Base-by-base conservation (phyloP, 345 rosid species). In the Linum trigynum region DNA sequence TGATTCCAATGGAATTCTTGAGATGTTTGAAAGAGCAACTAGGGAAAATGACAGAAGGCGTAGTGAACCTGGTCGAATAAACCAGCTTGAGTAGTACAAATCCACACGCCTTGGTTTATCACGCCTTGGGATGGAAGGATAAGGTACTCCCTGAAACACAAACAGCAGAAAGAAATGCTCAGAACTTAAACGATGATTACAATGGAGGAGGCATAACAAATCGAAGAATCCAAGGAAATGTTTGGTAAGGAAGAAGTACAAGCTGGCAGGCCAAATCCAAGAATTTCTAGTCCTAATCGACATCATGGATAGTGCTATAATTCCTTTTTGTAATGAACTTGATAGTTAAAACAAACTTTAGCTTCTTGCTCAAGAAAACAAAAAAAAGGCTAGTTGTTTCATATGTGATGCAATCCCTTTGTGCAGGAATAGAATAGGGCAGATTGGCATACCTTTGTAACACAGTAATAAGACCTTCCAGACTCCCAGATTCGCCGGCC, bases 61-160 rank as follows among this genome's bases (percentile, higher is more conserved):
- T 5, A 5, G 14, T 23, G 39, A 79, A 85, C 96, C 94, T 69
- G 90, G 84, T 76, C 84, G 80, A 75, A 91, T 81, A 72, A 80
- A 86, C 89, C 92, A 91, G 58, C 97, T 88, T 38, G 96, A 91
- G 70, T 86, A 88, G 79, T 83, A 91, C 57, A 82, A 62, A 17
- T 91, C 91, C 6, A 88, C 96, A 0, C 90, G 89, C 61, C 67
- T 83, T 50, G 82, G 94, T 66, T 82, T 84, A 63, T 79, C 72
- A 57, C 66, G 77, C 61, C 76, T 72, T 7, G 92, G 87, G 8
- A 87, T 38, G 57, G 83, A 81, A 69, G 85, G 70, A 65, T 73
- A 78, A 1, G 84, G 77, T 32, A 84, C 84, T 60, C 94, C 91
- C 94, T 86, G 79, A 74, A 76, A 71, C 55, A 53, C 5, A 12